Evolutionary conservation across 257 asterid genomes (phyloP), one percentile per base, ranked within the genome.

Genomic region (Anisodus tanguticus): DNA sequence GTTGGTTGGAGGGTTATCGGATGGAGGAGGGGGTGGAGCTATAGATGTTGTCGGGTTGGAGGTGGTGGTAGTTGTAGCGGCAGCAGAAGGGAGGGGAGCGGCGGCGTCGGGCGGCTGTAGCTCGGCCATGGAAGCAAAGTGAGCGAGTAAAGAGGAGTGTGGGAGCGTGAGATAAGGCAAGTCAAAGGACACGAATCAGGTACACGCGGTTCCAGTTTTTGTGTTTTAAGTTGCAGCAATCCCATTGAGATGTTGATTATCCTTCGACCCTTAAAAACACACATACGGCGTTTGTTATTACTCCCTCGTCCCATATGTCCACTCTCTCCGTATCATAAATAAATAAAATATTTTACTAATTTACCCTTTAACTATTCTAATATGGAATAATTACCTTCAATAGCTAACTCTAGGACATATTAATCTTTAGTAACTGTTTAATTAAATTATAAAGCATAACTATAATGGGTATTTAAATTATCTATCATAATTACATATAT

Each of bases 31-130:
- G 9, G 71, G 84, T 15, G 89, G 84, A 45, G 83, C 64, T 22
- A 68, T 35, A 8, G 86, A 81, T 35, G 89, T 26, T 12, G 72
- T 12, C 45, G 45, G 45, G 49, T 86, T 45, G 86, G 84, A 12
- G 49, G 9, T 67, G 86, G 77, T 78, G 84, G 77, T 78, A 64
- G 81, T 2, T 82, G 87, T 57, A 68, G 85, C 8, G 89, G 63
- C 3, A 87, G 84, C 37, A 70, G 62, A 10, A 68, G 90, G 87
- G 4, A 88, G 89, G 43, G 91, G 85, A 80, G 64, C 85, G 84
- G 90, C 57, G 43, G 90, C 74, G 74, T 93, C 98, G 74, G 95
- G 89, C 83, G 91, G 95, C 81, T 79, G 91, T 10, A 86, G 92
- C 85, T 91, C 95, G 71, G 91, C 97, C 97, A 93, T 95, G 91